Percentiles rank a stretch among this genome's conserved stretches.
Evolutionary conservation across 768 basidiomycete species (phyloP).

Genomic region (Podaxis sp.): DNA sequence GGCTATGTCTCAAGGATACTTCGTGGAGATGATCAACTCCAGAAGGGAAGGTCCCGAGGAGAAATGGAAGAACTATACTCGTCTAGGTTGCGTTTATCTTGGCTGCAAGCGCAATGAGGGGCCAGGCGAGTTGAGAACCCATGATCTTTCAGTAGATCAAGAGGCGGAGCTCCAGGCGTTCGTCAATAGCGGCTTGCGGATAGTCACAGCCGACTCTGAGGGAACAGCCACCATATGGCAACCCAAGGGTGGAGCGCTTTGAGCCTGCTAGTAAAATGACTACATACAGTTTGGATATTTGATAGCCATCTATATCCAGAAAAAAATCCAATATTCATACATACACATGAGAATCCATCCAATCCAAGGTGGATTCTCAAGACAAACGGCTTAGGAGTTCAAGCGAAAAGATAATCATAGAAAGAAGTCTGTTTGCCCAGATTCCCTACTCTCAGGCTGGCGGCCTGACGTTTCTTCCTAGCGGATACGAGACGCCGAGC

Average conservation of each 20-base stretch:
- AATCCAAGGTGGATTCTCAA: no score
- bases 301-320: no score
- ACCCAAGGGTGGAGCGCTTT: background rate
- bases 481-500: conserved; percentile 21
- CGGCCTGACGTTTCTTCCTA: conserved; percentile 21
- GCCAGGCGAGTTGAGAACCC: background rate
- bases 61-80: background rate
- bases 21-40: background rate
- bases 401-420: conserved; percentile 31
- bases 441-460: conserved; percentile 17
- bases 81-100: background rate
- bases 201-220: background rate
- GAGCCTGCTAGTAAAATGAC: background rate
- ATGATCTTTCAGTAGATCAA: background rate
- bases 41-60: background rate
- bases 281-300: no score
- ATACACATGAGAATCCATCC: no score
- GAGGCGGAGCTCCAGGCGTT: background rate
- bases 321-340: no score
- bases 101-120: background rate
- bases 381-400: background rate
- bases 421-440: conserved; percentile 20
- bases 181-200: background rate
- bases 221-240: background rate
- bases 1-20: background rate